These are phyloP conservation scores for Ambrosiella beaveri DNA, from an alignment of 2,329 filamentous ascomycete genomes.

Conservation along the genomic window DNA sequence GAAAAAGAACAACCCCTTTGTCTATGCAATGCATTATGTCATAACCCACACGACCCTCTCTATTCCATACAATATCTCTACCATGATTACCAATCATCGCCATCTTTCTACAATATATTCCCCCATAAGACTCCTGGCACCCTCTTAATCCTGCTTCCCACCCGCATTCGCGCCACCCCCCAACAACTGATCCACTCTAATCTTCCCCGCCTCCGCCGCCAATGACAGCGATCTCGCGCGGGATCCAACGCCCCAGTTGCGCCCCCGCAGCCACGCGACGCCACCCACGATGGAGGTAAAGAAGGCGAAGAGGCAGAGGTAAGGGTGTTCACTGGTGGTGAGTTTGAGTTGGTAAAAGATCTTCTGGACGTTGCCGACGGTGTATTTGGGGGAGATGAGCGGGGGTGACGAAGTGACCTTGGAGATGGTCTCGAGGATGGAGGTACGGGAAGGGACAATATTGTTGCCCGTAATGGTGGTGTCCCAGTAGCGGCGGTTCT, in stretches of 20 bases:
- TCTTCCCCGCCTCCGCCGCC: conserved; percentile 11
- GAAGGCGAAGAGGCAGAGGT: conserved; percentile 34
- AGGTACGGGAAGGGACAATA: conserved; percentile 76
- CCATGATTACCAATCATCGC: background rate
- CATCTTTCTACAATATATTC: background rate
- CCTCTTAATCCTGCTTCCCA: conserved; percentile 11
- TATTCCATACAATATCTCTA: background rate
- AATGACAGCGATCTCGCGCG: conserved; percentile 10
- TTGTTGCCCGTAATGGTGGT: conserved; percentile 72
- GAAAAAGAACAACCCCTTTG: background rate
- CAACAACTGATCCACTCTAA: conserved; percentile 5
- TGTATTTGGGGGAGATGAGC: conserved; percentile 59
- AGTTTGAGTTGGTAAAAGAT: conserved; percentile 49
- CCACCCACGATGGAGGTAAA: conserved; percentile 20
- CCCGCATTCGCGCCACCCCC: background rate
- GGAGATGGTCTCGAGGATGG: conserved; percentile 71
- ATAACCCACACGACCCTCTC: background rate
- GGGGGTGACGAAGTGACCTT: conserved; percentile 52
- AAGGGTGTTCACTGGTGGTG: conserved; percentile 41
- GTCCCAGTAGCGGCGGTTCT: conserved; percentile 95
- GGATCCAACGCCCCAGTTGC: conserved; percentile 16
- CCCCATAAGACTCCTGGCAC: background rate
- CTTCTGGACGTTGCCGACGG: conserved; percentile 54
- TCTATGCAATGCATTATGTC: background rate
- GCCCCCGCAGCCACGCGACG: conserved; percentile 32